Percentiles rank a stretch among this genome's conserved stretches.
These are phyloP conservation scores for Fusarium haematococcum DNA, from an alignment of 2,329 filamentous ascomycete species.

Conservation along the genomic window DNA sequence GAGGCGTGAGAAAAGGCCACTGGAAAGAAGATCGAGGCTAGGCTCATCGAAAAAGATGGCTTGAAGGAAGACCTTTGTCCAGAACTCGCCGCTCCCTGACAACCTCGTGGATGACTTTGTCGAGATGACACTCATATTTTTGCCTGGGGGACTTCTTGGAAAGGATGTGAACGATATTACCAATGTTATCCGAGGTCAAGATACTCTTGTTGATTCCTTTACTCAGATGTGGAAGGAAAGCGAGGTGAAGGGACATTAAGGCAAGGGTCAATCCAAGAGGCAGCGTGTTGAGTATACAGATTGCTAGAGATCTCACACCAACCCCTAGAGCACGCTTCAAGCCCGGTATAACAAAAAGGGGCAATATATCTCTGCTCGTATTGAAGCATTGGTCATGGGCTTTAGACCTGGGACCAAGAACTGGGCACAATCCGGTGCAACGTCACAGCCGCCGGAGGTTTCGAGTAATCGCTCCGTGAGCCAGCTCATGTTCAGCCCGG, in stretches of 20 bases:
- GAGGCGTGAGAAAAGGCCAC: neutral
- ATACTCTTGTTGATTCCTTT: neutral
- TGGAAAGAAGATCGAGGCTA: neutral
- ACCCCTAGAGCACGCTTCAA: too few relatives aligned
- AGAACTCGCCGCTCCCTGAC: neutral
- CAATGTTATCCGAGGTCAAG: neutral
- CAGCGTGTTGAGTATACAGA: too few relatives aligned
- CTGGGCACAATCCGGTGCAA: too few relatives aligned
- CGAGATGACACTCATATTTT: neutral
- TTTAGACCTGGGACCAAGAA: too few relatives aligned
- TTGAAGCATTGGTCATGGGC: too few relatives aligned
- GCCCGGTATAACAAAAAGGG: too few relatives aligned
- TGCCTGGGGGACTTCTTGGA: neutral
- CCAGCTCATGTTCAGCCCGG: too few relatives aligned
- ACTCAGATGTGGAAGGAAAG: neutral
- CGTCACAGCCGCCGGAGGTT: too few relatives aligned
- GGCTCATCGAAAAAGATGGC: neutral
- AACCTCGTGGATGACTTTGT: neutral
- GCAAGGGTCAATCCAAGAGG: too few relatives aligned
- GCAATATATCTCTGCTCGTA: too few relatives aligned
- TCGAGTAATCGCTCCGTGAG: too few relatives aligned
- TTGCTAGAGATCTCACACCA: too few relatives aligned
- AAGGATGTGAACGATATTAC: neutral
- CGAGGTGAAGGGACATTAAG: neutral
- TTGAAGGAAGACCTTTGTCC: neutral